Base-by-base conservation (phyloP, 768 basidiomycete species). In the Hygrophorus pudorinus region DNA sequence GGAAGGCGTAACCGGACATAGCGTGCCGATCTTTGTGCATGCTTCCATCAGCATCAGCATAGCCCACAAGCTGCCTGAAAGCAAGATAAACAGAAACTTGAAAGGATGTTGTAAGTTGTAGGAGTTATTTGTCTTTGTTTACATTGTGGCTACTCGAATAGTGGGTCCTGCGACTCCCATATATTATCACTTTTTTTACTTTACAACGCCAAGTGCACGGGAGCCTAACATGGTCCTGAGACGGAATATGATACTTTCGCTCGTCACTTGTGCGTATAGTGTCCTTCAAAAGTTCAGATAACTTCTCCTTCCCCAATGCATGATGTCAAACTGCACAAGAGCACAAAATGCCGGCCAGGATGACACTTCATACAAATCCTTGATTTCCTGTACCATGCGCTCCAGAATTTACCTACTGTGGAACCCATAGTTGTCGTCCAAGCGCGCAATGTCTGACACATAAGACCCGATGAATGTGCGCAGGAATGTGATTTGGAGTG, bases 401-500 rank as follows among this genome's bases (percentile, higher is more conserved):
- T 60, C 62, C 11, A 66, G 64, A 2, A 72, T 51, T 13, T 56
- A 56, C 36, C 62, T 60, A 18, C 65, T 63, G 7, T 34, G 44
- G 52, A 71, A 70, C 8, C 68, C 71, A 43, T 71, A 71, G 48
- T 65, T 67, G 45, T 66, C 63, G 49, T 68, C 66, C 34, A 70
- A 51, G 18, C 56, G 53, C 16, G 55, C 39, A 27, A 64, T 51
- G 14, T 58, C 52, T 2, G 48, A 39, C 2, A 51, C 58, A 34
- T 70, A 68, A 11, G 61, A 62, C n/a, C 55, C 51, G 51, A 66
- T 58, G 48, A 71, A 70, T 21, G 65, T 50, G 39, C 61, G 52
- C 27, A 70, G 53, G 59, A 72, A 71, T n/a, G 64, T 62, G 43
- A 68, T 57, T 45, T 72, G 69, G 60, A 70, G n/a, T n/a, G n/a